These are phyloP conservation scores for Tolypocladium endophyticum DNA, from an alignment of 2,329 filamentous ascomycete species.

Conservation along the genomic window DNA sequence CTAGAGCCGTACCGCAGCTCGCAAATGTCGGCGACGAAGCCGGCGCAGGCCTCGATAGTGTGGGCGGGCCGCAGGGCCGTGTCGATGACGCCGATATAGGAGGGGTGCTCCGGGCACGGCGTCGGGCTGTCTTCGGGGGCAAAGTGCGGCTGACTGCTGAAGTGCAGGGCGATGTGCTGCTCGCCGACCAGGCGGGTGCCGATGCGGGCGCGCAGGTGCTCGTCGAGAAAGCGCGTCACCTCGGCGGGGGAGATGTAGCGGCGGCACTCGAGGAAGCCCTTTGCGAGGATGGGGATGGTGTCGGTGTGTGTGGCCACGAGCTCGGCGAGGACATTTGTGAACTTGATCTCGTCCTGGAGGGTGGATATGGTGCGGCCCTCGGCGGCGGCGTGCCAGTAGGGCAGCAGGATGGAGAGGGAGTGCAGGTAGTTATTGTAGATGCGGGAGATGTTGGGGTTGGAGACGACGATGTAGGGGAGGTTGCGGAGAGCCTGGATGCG, in stretches of 20 bases:
- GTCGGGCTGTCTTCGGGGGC: slow-evolving; percentile 41
- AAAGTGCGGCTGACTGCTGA: slow-evolving; percentile 57
- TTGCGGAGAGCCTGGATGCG: slow-evolving; percentile 89
- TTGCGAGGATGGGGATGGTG: slow-evolving; percentile 85
- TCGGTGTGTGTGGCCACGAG: slow-evolving; percentile 92
- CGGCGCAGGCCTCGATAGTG: slow-evolving; percentile 75
- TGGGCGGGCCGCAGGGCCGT: slow-evolving; percentile 73
- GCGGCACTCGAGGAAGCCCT: slow-evolving; percentile 85
- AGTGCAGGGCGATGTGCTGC: slow-evolving; percentile 89
- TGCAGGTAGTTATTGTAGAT: slow-evolving; percentile 97
- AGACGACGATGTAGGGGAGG: slow-evolving; percentile 93
- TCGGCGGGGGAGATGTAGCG: slow-evolving; percentile 76
- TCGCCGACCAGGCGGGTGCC: slow-evolving; percentile 90
- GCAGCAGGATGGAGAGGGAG: slow-evolving; percentile 80
- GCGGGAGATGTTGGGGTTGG: slow-evolving; percentile 87
- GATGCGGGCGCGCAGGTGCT: slow-evolving; percentile 86
- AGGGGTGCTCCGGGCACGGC: slow-evolving; percentile 40
- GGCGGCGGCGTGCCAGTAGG: slow-evolving; percentile 52
- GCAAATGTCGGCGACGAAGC: slow-evolving; percentile 90
- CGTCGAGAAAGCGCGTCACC: slow-evolving; percentile 86
- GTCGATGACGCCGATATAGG: slow-evolving; percentile 92
- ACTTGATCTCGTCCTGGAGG: slow-evolving; percentile 78
- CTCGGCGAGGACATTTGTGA: slow-evolving; percentile 87
- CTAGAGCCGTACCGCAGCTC: slow-evolving; percentile 91
- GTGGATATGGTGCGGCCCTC: slow-evolving; percentile 34